These are phyloP conservation scores for Ophiostoma quercus DNA, from an alignment of 2,329 filamentous ascomycete genomes.

Conservation along the genomic window DNA sequence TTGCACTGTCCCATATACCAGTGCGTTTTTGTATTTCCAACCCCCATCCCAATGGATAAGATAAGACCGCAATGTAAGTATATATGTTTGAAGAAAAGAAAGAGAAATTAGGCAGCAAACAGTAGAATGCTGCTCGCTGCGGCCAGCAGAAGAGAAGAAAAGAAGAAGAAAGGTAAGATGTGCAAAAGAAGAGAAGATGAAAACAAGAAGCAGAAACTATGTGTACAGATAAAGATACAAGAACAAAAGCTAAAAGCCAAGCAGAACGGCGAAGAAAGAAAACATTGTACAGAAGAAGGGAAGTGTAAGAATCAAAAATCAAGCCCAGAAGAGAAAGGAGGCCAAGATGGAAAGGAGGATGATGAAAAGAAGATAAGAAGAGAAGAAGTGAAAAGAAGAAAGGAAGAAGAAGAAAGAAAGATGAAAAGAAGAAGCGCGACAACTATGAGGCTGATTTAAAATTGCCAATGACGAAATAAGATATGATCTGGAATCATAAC, in stretches of 20 bases:
- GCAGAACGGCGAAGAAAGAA: not conserved
- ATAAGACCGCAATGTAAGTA: not conserved
- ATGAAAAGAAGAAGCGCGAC: not conserved
- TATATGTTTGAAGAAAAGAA: not conserved
- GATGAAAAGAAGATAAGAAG: not conserved
- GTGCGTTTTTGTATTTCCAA: slow-evolving; percentile 10
- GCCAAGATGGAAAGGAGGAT: not conserved
- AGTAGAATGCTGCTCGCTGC: not conserved
- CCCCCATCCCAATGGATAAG: not conserved
- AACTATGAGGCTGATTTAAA: not conserved
- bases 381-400: not conserved
- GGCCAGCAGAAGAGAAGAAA: not conserved
- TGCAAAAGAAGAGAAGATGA: not conserved
- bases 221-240: slow-evolving; percentile 1
- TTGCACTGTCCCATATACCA: slow-evolving; percentile 4
- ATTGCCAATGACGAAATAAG: not conserved
- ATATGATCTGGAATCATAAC: not conserved
- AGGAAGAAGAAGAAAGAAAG: not conserved
- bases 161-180: not conserved
- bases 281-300: not conserved
- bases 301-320: not conserved
- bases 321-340: not conserved
- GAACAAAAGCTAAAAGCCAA: not conserved
- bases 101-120: not conserved
- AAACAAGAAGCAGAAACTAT: not conserved